Conservation (phyloP, 2,329 filamentous ascomycete genomes). For the Phaeophleospora eucalypticola region DNA sequence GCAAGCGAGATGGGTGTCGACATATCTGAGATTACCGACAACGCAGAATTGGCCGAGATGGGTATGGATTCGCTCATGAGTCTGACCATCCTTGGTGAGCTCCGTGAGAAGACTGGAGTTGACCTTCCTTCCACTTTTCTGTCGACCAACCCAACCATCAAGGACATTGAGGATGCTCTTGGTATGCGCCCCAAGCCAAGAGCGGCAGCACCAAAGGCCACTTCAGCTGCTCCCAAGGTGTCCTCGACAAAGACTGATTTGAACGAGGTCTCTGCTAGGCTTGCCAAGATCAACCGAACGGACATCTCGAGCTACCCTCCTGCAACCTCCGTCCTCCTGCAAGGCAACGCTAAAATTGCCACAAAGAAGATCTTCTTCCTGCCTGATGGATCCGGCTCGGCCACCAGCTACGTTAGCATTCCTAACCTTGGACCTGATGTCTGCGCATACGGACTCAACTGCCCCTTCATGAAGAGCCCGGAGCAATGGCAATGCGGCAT, state of each 20-base stretch:
- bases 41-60: conserved; percentile 58
- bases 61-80: conserved; percentile 54
- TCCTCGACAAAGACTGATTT: conserved; percentile 35
- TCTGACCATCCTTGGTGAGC: conserved; percentile 48
- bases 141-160: conserved; percentile 58
- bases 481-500: conserved; percentile 63
- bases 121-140: conserved; percentile 54
- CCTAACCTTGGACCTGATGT: conserved; percentile 51
- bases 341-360: conserved; percentile 54
- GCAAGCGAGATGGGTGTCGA: conserved; percentile 63
- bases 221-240: conserved; percentile 16
- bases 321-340: conserved; percentile 54
- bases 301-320: conserved; percentile 45
- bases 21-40: conserved; percentile 50
- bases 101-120: conserved; percentile 49
- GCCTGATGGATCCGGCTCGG: conserved; percentile 54
- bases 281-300: conserved; percentile 33
- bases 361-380: conserved; percentile 53
- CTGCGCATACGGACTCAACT: conserved; percentile 57
- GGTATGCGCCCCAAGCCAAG: conserved; percentile 48
- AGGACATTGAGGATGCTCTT: conserved; percentile 62
- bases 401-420: conserved; percentile 64
- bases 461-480: conserved; percentile 66
- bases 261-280: conserved; percentile 47
- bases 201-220: conserved; percentile 25